Conservation (phyloP, 768 basidiomycete genomes). For the Agaricus bisporus region DNA sequence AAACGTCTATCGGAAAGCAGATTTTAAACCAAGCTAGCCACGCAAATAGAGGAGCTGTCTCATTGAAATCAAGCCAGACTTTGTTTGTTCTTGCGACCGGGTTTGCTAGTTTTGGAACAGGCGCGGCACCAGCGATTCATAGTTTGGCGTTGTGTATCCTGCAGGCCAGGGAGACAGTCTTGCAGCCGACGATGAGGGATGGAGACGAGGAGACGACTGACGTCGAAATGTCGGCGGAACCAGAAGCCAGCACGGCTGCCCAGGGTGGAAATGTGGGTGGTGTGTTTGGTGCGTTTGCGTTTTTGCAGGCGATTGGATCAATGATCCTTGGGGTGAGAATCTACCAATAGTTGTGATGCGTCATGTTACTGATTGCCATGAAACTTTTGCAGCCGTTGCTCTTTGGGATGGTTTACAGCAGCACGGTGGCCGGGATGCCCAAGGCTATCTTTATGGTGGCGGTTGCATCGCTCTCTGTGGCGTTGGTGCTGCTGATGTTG, state of each 20-base stretch:
- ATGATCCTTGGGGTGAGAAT: constrained; percentile 50
- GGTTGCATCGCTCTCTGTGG: constrained; percentile 38
- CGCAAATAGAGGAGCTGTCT: not conserved
- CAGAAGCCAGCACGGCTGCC: constrained; percentile 15
- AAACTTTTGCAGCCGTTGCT: constrained; percentile 46
- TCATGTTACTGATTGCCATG: constrained; percentile 6
- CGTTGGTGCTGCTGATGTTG: constrained; percentile 29
- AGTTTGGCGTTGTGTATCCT: constrained; percentile 65
- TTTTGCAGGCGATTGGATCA: constrained; percentile 63
- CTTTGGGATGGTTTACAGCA: constrained; percentile 67
- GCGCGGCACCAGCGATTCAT: constrained; percentile 61
- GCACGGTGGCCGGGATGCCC: constrained; percentile 61
- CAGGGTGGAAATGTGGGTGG: not conserved
- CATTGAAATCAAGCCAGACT: constrained; percentile 27
- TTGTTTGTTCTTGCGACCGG: constrained; percentile 59
- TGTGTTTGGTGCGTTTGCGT: constrained; percentile 66
- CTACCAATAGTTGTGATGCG: not conserved
- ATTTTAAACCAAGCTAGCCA: not conserved
- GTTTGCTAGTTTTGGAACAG: constrained; percentile 59
- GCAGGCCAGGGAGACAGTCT: constrained; percentile 35
- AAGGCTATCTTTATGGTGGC: constrained; percentile 65
- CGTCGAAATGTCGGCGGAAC: constrained; percentile 13
- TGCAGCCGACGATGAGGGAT: constrained; percentile 12
- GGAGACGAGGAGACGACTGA: constrained; percentile 1
- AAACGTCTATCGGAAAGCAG: constrained; percentile 2